Evolutionary conservation across 2,329 filamentous ascomycete species (phyloP).

Genomic region (Botryotinia convoluta): DNA sequence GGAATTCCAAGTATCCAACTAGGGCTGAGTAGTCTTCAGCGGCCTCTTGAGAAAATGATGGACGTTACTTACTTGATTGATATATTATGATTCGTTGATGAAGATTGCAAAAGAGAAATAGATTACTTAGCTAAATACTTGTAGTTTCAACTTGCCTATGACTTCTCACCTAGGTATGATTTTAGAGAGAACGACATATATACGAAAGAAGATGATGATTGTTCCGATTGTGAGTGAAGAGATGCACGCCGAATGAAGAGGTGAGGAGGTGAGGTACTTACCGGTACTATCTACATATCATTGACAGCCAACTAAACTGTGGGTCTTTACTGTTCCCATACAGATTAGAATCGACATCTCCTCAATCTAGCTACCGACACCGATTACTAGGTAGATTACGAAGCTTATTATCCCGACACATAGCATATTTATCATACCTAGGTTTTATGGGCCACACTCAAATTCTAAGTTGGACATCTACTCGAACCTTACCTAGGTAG

Average conservation of each 20-base stretch:
- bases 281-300: not conserved
- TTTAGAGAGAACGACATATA: not conserved
- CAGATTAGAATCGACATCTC: not conserved
- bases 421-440: no score
- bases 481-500: no score
- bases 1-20: not conserved
- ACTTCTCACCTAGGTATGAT: not conserved
- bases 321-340: not conserved
- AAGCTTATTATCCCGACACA: not conserved
- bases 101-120: not conserved
- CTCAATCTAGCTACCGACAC: not conserved
- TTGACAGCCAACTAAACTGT: not conserved
- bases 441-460: no score
- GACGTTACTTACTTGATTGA: not conserved
- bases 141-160: no score
- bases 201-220: not conserved
- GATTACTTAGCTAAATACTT: no score
- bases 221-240: not conserved
- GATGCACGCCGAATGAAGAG: not conserved
- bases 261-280: not conserved
- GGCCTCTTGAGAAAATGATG: not conserved
- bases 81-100: not conserved
- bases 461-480: not conserved
- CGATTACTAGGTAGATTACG: slow-evolving; percentile 2
- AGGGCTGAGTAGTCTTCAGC: not conserved